These are phyloP conservation scores for Penicillium crustosum DNA, from an alignment of 2,329 filamentous ascomycete species.

Conservation along the genomic window DNA sequence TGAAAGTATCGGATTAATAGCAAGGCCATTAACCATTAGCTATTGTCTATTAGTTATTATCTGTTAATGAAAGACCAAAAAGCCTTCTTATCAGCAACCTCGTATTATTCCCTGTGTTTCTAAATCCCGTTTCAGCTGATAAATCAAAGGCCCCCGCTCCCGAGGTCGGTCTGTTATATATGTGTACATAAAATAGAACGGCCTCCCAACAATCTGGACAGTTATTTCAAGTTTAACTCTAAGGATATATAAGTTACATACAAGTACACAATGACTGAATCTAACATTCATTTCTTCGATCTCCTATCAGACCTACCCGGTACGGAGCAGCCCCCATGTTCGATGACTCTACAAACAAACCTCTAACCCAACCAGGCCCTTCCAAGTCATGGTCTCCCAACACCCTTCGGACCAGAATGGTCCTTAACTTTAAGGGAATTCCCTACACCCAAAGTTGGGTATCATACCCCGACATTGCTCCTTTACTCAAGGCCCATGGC, in stretches of 20 bases:
- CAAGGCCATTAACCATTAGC: not conserved
- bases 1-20: not conserved
- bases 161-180: not conserved
- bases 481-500: constrained; percentile 26
- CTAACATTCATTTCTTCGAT: constrained; percentile 37
- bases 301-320: constrained; percentile 31
- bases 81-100: not conserved
- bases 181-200: not conserved
- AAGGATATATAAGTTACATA: not conserved
- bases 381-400: constrained; percentile 34
- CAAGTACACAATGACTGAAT: constrained; percentile 18
- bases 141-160: constrained; percentile 2
- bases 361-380: constrained; percentile 20
- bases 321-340: constrained; percentile 6
- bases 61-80: not conserved
- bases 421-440: constrained; percentile 31
- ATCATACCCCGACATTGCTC: constrained; percentile 30
- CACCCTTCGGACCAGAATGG: constrained; percentile 26
- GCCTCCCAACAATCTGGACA: not conserved
- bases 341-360: not conserved
- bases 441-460: constrained; percentile 30
- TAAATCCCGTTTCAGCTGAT: not conserved
- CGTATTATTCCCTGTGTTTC: not conserved
- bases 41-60: not conserved
- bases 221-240: not conserved